Evolutionary conservation across 495 filamentous ascomycete genomes (phyloP), one percentile per base, ranked within the genome.

Genomic region (Astrothelium subdiscretum): DNA sequence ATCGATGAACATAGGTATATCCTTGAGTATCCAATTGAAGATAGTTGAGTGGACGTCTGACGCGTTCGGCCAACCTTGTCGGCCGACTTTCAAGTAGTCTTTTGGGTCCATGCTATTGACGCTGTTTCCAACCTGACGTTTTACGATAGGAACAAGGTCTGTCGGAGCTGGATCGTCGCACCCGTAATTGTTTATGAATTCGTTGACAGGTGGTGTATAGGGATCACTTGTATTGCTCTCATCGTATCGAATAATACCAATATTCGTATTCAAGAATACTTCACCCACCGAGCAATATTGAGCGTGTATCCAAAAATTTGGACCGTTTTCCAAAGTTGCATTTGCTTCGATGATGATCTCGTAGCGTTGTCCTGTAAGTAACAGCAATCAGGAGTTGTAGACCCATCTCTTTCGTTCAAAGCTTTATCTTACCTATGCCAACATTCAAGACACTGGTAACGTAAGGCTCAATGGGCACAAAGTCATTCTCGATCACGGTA

Each of bases 401-500:
- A 59, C 57, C 58, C n/a, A n/a, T n/a, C n/a, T n/a, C n/a, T n/a
- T n/a, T n/a, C n/a, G n/a, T n/a, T n/a, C n/a, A n/a, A n/a, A n/a
- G n/a, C n/a, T n/a, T n/a, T n/a, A n/a, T n/a, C n/a, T n/a, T n/a
- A n/a, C n/a, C n/a, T 11, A 44, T 42, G 10, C 13, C 31, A 27
- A 40, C 29, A n/a, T n/a, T 12, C 60, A 74, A 4, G 57, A 61
- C 44, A 26, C 62, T 32, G 2, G 63, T 69, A 12, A 64, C 60
- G 64, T 78, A 78, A 10, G 74, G 76, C 32, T 67, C 58, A 52
- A 79, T 62, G 5, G 72, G 72, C 0, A 77, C 69, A 58, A 74
- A 76, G 58, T 80, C 72, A 57, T 72, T 71, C 20, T 75, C 71
- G 62, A 78, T 74, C 43, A 78, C 71, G 0, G 40, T 70, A 64